phyloP scores from a whole-genome alignment of 202 grass and related monocot species.

The Dendrocalamus latiflorus region DNA sequence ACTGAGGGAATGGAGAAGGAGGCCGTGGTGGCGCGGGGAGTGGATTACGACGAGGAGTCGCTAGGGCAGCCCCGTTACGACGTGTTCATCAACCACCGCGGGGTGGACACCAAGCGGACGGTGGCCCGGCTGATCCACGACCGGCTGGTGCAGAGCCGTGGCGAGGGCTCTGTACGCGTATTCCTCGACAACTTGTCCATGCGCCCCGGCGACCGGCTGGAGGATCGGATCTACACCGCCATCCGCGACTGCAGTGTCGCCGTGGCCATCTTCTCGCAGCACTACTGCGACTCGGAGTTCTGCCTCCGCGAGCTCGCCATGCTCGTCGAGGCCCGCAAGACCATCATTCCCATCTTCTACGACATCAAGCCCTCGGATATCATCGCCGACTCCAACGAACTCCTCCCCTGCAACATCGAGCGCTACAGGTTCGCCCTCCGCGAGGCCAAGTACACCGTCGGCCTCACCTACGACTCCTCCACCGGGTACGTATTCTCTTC shows the following conservation, averaged over 20 bases:
- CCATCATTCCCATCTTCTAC: slow-evolving; percentile 78
- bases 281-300: slow-evolving; percentile 73
- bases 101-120: slow-evolving; percentile 65
- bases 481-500: slow-evolving; percentile 46
- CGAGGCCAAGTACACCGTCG: slow-evolving; percentile 71
- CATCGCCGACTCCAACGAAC: not conserved
- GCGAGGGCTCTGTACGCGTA: no score
- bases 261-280: slow-evolving; percentile 74
- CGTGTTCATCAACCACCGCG: slow-evolving; percentile 89
- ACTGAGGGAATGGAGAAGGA: not conserved
- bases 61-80: slow-evolving; percentile 21
- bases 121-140: slow-evolving; percentile 62
- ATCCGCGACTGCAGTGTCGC: slow-evolving; percentile 60
- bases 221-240: slow-evolving; percentile 44
- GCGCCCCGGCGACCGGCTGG: slow-evolving; percentile 61
- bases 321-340: slow-evolving; percentile 62
- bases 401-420: slow-evolving; percentile 35
- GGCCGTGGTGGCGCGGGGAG: not conserved
- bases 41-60: slow-evolving; percentile 31
- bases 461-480: slow-evolving; percentile 55
- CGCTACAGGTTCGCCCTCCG: slow-evolving; percentile 47
- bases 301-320: slow-evolving; percentile 75
- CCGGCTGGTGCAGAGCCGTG: no score
- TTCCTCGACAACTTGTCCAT: slow-evolving; percentile 82
- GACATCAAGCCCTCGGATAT: slow-evolving; percentile 69